Evolutionary conservation across 2,329 filamentous ascomycete genomes (phyloP).

Genomic region (Paradendryphiella salina): DNA sequence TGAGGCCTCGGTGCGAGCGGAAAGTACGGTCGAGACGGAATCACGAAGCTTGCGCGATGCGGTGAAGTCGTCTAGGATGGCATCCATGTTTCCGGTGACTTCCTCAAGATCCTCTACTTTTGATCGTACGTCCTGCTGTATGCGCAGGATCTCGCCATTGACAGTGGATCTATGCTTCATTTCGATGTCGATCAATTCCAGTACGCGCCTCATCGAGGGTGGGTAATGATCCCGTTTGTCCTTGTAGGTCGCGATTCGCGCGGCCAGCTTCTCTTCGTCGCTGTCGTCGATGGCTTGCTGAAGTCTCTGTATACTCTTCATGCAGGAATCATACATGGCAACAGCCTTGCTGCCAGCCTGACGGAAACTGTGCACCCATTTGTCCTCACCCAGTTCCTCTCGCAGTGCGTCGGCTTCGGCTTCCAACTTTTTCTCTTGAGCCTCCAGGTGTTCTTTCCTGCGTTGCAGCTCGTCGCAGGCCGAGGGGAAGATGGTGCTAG

Average conservation of each 20-base stretch:
- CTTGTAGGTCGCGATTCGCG: constrained; percentile 89
- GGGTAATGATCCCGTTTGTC: constrained; percentile 94
- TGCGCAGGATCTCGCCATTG: constrained; percentile 88
- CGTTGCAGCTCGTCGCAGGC: constrained; percentile 87
- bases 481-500: constrained; percentile 78
- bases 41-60: constrained; percentile 79
- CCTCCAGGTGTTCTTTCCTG: constrained; percentile 73
- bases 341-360: constrained; percentile 89
- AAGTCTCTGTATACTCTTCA: constrained; percentile 81
- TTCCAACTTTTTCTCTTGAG: constrained; percentile 85
- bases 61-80: constrained; percentile 68
- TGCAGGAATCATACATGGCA: constrained; percentile 96
- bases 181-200: constrained; percentile 94
- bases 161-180: constrained; percentile 93
- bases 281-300: constrained; percentile 76
- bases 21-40: constrained; percentile 89
- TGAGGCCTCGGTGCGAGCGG: constrained; percentile 69
- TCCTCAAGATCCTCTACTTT: constrained; percentile 77
- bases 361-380: constrained; percentile 94
- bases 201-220: constrained; percentile 85
- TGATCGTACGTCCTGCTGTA: constrained; percentile 83
- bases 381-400: constrained; percentile 89
- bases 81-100: constrained; percentile 77
- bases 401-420: constrained; percentile 86
- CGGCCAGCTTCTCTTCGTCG: constrained; percentile 62